Evolutionary conservation across 148 eudicot species (phyloP).

Genomic region (Heliamphora exappendiculata): DNA sequence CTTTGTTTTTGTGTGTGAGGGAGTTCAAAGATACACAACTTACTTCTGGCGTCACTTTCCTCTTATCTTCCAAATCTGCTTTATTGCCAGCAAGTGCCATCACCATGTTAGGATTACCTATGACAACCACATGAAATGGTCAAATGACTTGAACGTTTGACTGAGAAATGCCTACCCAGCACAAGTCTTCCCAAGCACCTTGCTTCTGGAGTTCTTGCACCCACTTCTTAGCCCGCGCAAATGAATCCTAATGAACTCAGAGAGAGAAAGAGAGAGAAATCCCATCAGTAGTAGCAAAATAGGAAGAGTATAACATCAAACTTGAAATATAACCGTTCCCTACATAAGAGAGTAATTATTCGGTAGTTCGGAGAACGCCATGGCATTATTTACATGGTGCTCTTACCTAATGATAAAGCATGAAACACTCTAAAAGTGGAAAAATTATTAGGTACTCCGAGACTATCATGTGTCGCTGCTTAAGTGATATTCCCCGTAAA

Average conservation of each 20-base stretch:
- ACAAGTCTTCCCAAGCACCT: conserved; percentile 36
- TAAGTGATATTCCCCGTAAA: too few species aligned
- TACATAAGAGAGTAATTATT: too few species aligned
- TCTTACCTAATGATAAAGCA: too few species aligned
- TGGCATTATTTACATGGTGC: too few species aligned
- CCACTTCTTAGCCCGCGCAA: conserved; percentile 90
- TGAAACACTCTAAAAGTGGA: too few species aligned
- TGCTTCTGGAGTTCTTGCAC: conserved; percentile 98
- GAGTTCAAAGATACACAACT: conserved; percentile 12
- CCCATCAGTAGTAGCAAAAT: neutral
- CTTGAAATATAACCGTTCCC: neutral
- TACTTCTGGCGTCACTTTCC: conserved; percentile 80
- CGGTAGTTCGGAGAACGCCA: too few species aligned
- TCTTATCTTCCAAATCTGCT: conserved; percentile 77
- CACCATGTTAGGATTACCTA: conserved; percentile 94
- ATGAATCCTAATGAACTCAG: conserved; percentile 61
- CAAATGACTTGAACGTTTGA: neutral
- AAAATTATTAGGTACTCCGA: too few species aligned
- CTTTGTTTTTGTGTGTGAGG: neutral
- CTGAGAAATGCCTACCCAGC: neutral
- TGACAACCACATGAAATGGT: conserved; percentile 10
- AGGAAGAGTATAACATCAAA: neutral
- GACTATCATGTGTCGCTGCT: too few species aligned
- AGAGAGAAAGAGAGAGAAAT: neutral
- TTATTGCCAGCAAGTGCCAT: conserved; percentile 97